Evolutionary conservation across 495 filamentous ascomycete genomes (phyloP), one percentile per base, ranked within the genome.

Genomic region (Penicillium herquei): DNA sequence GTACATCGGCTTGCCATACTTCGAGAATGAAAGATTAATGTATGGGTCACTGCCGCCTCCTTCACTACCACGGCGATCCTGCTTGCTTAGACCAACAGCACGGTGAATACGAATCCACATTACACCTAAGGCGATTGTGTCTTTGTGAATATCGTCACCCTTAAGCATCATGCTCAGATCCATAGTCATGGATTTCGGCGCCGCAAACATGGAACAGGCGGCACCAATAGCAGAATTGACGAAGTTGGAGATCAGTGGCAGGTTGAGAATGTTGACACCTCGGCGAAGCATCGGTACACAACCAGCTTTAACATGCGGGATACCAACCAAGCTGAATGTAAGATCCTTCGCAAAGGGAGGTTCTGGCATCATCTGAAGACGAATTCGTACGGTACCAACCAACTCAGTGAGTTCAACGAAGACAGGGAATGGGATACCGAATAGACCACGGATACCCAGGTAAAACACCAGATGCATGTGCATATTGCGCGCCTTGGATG

Each of bases 1-100:
- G 67, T 96, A 97, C 88, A 96, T 96, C 10, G 92, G 93, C 76
- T 98, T 98, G 44, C 92, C 91, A 56, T 96, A 98, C 70, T 98
- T 96, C 11, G 82, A 86, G 72, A 87, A 87, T 0, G 84, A 78
- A 17, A 87, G 71, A 39, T 81, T 83, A 67, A 97, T 91, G 67
- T 96, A 97, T 0, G 93, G 90, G 68, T 98, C 93, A 53, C 90
- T 95, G 32, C 91, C 92, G n/a, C 92, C 92, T 49, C 87, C 84
- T n/a, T 87, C 75, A 58, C 83, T 88, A 7, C 93, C 93, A 26
- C 86, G 84, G 45, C 78, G 82, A 67, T 98, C 93, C 68, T 97
- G 93, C 76, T 96, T 96, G 74, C 88, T 93, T 54, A 98, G 73
- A 0, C 91, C 92, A 30, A 82, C 71, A 7, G 93, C 93, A 50